These are phyloP conservation scores for Sphaerulina musiva DNA, from an alignment of 2,329 filamentous ascomycete genomes.

Conservation along the genomic window DNA sequence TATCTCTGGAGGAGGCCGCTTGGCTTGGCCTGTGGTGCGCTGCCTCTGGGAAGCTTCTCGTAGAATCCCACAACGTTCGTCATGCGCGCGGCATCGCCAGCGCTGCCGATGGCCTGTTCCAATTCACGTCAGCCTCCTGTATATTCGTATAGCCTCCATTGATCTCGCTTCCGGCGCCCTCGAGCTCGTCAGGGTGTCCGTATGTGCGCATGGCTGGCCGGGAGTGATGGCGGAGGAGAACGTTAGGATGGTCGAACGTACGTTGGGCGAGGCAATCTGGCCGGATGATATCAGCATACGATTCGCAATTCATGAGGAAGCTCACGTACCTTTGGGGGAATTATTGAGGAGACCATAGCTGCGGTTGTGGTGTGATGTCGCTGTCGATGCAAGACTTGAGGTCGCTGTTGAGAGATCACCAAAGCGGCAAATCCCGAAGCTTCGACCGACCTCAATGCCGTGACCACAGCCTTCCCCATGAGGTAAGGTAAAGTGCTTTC, in stretches of 20 bases:
- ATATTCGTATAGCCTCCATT: neutral
- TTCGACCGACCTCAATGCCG: constrained; percentile 8
- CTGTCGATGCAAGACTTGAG: constrained; percentile 7
- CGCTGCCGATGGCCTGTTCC: constrained; percentile 82
- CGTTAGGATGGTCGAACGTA: constrained; percentile 46
- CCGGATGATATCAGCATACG: constrained; percentile 30
- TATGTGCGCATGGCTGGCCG: neutral
- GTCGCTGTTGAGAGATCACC: neutral
- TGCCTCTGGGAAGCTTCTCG: constrained; percentile 91
- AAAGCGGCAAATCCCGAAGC: neutral
- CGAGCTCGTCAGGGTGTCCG: neutral
- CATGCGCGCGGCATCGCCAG: constrained; percentile 95
- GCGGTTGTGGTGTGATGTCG: constrained; percentile 21
- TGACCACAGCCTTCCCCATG: constrained; percentile 11
- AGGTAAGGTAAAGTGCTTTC: neutral
- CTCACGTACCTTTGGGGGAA: constrained; percentile 84
- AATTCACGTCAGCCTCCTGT: constrained; percentile 21
- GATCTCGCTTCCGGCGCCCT: neutral
- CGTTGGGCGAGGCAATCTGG: constrained; percentile 76
- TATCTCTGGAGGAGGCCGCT: constrained; percentile 82
- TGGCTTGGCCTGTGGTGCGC: constrained; percentile 74
- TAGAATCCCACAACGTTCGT: constrained; percentile 97
- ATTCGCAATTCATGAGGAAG: constrained; percentile 5
- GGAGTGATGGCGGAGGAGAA: constrained; percentile 6
- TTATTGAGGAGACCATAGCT: constrained; percentile 70